Evolutionary conservation across 2,329 filamentous ascomycete genomes (phyloP).

Genomic region (Pseudocercospora pini-densiflorae): DNA sequence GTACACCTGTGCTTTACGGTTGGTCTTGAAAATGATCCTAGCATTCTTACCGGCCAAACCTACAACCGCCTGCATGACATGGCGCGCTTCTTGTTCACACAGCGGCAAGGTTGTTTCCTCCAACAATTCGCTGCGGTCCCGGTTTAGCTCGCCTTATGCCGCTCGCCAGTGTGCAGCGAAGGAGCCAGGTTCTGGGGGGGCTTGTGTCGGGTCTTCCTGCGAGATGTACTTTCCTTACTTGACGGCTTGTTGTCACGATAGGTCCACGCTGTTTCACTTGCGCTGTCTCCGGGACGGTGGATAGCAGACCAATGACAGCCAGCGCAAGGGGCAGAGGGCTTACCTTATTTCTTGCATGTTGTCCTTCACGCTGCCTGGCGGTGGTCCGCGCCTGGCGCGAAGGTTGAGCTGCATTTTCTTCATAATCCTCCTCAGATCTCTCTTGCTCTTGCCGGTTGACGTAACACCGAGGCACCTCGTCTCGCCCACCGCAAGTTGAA

Average conservation of each 20-base stretch:
- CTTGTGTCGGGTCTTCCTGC: slow-evolving; percentile 24
- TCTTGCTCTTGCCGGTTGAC: slow-evolving; percentile 30
- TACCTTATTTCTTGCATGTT: slow-evolving; percentile 33
- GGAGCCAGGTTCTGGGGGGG: slow-evolving; percentile 23
- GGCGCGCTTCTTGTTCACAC: slow-evolving; percentile 26
- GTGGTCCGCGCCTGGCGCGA: slow-evolving; percentile 35
- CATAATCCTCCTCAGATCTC: slow-evolving; percentile 13
- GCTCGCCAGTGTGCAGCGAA: slow-evolving; percentile 28
- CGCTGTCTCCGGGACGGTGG: slow-evolving; percentile 26
- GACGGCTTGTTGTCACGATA: slow-evolving; percentile 33
- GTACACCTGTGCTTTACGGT: slow-evolving; percentile 21
- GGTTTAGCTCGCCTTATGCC: slow-evolving; percentile 24
- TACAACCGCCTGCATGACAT: slow-evolving; percentile 26
- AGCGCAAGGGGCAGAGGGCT: slow-evolving; percentile 23
- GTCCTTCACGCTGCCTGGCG: slow-evolving; percentile 19
- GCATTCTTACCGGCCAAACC: slow-evolving; percentile 26
- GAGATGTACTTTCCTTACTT: slow-evolving; percentile 33
- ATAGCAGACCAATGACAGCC: slow-evolving; percentile 11
- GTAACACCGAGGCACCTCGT: slow-evolving; percentile 32
- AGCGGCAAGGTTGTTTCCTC: slow-evolving; percentile 18
- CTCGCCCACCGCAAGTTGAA: slow-evolving; percentile 35
- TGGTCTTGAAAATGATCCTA: slow-evolving; percentile 25
- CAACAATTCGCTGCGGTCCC: slow-evolving; percentile 19
- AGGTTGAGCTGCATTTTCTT: slow-evolving; percentile 21
- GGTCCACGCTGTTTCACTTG: slow-evolving; percentile 41